Percentiles rank a stretch among this genome's conserved stretches.
These are phyloP conservation scores for Austroboletus niveus DNA, from an alignment of 1,284 basidiomycete genomes.

Conservation along the genomic window DNA sequence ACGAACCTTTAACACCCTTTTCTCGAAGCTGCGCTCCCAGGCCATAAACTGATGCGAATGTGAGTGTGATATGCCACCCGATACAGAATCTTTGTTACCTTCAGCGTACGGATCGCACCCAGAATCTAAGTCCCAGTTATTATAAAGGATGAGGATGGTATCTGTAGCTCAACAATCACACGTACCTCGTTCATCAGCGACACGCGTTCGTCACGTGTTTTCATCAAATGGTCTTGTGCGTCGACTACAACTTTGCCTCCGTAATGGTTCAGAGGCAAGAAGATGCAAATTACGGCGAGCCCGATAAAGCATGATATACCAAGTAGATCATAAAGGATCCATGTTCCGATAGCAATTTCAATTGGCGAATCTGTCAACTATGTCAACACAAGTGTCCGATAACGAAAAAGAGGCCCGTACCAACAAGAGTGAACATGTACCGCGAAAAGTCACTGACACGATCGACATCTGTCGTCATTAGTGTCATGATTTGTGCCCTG, in stretches of 20 bases:
- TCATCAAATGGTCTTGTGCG: constrained; percentile 89
- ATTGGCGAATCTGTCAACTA: constrained; percentile 71
- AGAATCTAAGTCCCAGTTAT: constrained; percentile 52
- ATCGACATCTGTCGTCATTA: constrained; percentile 76
- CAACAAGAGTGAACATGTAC: constrained; percentile 70
- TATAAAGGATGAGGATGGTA: neutral
- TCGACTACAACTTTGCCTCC: constrained; percentile 83
- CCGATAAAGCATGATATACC: constrained; percentile 82
- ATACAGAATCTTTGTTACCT: constrained; percentile 42
- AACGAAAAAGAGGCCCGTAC: constrained; percentile 32
- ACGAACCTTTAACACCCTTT: constrained; percentile 69
- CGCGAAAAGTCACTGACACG: constrained; percentile 83
- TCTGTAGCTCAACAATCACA: neutral
- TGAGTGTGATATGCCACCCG: constrained; percentile 7
- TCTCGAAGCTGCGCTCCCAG: constrained; percentile 91
- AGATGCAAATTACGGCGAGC: constrained; percentile 78
- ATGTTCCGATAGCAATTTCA: constrained; percentile 77
- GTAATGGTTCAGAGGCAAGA: constrained; percentile 85
- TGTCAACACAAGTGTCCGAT: constrained; percentile 10
- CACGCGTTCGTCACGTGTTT: constrained; percentile 86
- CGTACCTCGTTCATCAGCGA: constrained; percentile 86
- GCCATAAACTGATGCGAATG: constrained; percentile 73
- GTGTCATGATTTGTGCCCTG: constrained; percentile 82
- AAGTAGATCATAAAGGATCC: constrained; percentile 80
- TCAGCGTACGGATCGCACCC: constrained; percentile 91